A percentile compares a stretch with the other conserved stretches of the same genome.
These are phyloP conservation scores for Mucor ambiguus DNA, from an alignment of 371 early-diverging fungal genomes.

Conservation along the genomic window DNA sequence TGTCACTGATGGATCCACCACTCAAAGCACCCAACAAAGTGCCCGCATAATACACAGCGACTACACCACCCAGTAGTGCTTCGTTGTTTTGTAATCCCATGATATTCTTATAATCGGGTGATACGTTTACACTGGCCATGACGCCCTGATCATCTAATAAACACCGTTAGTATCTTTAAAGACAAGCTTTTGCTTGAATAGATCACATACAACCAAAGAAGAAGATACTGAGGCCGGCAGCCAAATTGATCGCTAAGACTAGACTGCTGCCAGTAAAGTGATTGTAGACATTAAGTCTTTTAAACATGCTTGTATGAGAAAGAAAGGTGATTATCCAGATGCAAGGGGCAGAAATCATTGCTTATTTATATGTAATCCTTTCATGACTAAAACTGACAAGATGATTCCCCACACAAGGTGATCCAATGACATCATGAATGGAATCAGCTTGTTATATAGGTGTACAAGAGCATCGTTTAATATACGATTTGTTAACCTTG, in stretches of 20 bases:
- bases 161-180: no score
- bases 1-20: slow-evolving; percentile 47
- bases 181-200: neutral
- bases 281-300: slow-evolving; percentile 11
- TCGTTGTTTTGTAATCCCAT: slow-evolving; percentile 43
- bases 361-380: neutral
- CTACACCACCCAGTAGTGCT: slow-evolving; percentile 44
- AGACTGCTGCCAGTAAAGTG: slow-evolving; percentile 23
- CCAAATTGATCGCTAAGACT: slow-evolving; percentile 39
- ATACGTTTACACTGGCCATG: slow-evolving; percentile 48
- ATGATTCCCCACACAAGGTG: slow-evolving; percentile 2
- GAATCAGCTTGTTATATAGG: neutral
- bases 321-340: neutral
- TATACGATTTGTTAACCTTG: slow-evolving; percentile 11
- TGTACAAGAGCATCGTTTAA: neutral
- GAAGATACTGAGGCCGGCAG: slow-evolving; percentile 49
- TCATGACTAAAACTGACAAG: neutral
- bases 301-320: neutral
- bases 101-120: slow-evolving; percentile 39
- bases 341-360: neutral
- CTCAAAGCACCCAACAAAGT: slow-evolving; percentile 46
- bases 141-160: slow-evolving; percentile 46
- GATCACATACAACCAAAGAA: slow-evolving; percentile 47
- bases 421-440: slow-evolving; percentile 4
- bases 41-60: slow-evolving; percentile 45